Conservation (phyloP, 352 stramenopile species). For the Globisporangium rhizosaccharum region DNA sequence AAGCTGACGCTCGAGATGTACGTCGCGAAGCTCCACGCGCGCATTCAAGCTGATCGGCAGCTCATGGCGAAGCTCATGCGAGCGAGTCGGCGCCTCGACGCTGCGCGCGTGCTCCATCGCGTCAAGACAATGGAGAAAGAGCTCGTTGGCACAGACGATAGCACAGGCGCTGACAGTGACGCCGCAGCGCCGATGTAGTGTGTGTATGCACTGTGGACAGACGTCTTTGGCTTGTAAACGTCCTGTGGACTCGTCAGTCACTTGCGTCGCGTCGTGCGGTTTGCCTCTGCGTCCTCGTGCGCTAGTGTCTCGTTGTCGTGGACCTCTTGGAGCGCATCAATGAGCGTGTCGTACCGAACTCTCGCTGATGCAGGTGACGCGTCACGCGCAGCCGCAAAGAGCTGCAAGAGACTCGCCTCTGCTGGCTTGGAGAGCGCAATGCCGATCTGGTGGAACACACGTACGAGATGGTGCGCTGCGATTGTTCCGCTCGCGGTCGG, state of each 20-base stretch:
- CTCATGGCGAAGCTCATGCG: constrained; percentile 42
- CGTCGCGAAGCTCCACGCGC: constrained; percentile 34
- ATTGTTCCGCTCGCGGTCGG: constrained; percentile 22
- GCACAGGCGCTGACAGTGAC: constrained; percentile 5
- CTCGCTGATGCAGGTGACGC: background rate
- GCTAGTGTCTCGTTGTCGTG: constrained; percentile 8
- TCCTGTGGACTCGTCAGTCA: background rate
- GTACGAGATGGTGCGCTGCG: constrained; percentile 28
- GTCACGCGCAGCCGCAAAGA: constrained; percentile 17
- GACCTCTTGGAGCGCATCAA: constrained; percentile 23
- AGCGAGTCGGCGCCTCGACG: constrained; percentile 40
- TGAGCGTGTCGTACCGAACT: constrained; percentile 25
- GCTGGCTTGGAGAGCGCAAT: constrained; percentile 41
- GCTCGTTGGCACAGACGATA: constrained; percentile 33
- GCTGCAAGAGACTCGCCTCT: constrained; percentile 24
- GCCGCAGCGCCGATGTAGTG: background rate
- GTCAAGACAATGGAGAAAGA: constrained; percentile 81
- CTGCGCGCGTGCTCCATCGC: constrained; percentile 61
- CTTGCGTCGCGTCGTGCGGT: background rate
- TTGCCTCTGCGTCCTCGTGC: background rate
- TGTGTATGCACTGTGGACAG: background rate
- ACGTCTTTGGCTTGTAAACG: background rate
- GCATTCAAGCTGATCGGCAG: constrained; percentile 45
- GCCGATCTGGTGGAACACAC: constrained; percentile 47
- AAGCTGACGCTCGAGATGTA: constrained; percentile 76